phyloP scores from a whole-genome alignment of 306 rosid genomes.

The Glycine latifolia region DNA sequence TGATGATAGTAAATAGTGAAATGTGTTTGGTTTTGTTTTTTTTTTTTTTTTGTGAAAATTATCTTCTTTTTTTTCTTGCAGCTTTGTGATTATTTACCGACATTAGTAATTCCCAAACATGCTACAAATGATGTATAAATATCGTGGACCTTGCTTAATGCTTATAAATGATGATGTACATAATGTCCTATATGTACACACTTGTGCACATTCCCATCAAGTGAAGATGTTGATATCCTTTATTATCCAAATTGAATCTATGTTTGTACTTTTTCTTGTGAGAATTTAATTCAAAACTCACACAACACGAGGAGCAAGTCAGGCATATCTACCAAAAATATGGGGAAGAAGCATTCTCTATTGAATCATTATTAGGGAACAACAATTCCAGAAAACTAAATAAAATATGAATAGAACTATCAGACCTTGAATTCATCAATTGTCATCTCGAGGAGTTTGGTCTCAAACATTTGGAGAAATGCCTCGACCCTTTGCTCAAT shows the following conservation, averaged over 20 bases:
- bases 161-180: neutral
- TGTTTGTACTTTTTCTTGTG: neutral
- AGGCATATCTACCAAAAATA: constrained; percentile 36
- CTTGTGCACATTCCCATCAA: constrained; percentile 9
- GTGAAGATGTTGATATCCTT: constrained; percentile 11
- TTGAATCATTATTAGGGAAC: constrained; percentile 33
- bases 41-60: neutral
- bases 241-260: constrained; percentile 21
- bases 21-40: neutral
- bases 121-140: constrained; percentile 17
- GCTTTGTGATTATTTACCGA: neutral
- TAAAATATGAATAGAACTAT: constrained; percentile 26
- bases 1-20: neutral
- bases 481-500: constrained; percentile 84
- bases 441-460: constrained; percentile 75
- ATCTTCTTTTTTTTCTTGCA: neutral
- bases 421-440: constrained; percentile 88
- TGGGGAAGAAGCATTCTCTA: constrained; percentile 30
- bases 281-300: constrained; percentile 36
- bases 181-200: constrained; percentile 19
- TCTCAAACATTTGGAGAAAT: constrained; percentile 83
- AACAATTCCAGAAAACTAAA: constrained; percentile 25
- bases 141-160: neutral
- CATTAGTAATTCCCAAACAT: no score
- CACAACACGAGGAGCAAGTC: constrained; percentile 25